Percentiles rank a stretch among this genome's conserved stretches.
phyloP scores from a whole-genome alignment of 768 basidiomycete species.

The Tricholoma sp. region DNA sequence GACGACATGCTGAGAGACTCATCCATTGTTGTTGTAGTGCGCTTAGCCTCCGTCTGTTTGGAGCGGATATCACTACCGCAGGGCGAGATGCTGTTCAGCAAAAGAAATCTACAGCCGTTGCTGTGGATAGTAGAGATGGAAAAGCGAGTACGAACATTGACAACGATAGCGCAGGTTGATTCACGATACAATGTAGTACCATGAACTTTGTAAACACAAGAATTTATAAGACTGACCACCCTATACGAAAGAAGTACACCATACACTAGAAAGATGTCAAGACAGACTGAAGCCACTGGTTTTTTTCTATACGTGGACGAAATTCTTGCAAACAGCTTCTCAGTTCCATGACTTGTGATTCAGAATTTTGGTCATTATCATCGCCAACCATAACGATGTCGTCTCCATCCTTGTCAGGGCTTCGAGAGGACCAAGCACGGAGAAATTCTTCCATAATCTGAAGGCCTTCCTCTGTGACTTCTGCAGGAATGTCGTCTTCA shows the following conservation, averaged over 20 bases:
- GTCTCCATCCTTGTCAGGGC: constrained; percentile 42
- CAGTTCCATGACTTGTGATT: constrained; percentile 47
- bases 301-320: constrained; percentile 66
- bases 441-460: constrained; percentile 77
- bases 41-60: constrained; percentile 80
- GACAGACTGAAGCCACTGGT: constrained; percentile 70
- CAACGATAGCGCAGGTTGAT: not conserved
- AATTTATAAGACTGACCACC: not conserved
- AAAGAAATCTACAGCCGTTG: constrained; percentile 1
- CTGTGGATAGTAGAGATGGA: constrained; percentile 4
- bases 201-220: not conserved
- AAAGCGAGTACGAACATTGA: not conserved
- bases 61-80: constrained; percentile 63
- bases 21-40: constrained; percentile 47
- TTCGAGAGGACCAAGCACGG: constrained; percentile 45
- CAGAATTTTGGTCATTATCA: constrained; percentile 22
- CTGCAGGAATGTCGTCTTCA: constrained; percentile 44
- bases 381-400: constrained; percentile 42
- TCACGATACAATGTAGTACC: not conserved
- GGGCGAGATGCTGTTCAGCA: constrained; percentile 31
- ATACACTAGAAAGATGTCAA: constrained; percentile 31
- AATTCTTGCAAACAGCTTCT: constrained; percentile 60
- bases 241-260: not conserved
- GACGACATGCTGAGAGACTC: not conserved
- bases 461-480: constrained; percentile 74